These are phyloP conservation scores for Chloris gayana DNA, from an alignment of 176 grass and related monocot genomes.

Conservation along the genomic window DNA sequence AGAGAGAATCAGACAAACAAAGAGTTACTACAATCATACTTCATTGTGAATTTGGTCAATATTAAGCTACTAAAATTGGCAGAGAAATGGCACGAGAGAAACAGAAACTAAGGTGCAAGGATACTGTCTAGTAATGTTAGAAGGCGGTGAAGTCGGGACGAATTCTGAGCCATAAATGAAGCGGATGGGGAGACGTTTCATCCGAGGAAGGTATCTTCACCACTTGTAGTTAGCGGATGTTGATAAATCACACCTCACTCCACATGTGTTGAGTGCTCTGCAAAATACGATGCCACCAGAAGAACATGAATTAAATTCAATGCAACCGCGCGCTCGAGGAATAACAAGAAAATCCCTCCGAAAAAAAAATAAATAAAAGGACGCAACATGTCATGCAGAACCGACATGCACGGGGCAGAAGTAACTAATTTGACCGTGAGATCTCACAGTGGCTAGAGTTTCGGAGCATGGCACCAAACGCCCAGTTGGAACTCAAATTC, in stretches of 20 bases:
- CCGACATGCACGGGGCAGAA: conserved; percentile 15
- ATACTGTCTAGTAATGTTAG: conserved; percentile 99
- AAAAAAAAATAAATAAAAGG: neutral
- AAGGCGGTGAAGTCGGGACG: conserved; percentile 91
- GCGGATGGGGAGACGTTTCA: conserved; percentile 43
- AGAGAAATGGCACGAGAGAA: neutral
- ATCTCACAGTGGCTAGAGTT: neutral
- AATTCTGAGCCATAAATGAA: conserved; percentile 79
- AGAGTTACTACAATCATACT: neutral
- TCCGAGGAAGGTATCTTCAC: conserved; percentile 38
- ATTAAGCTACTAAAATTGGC: neutral
- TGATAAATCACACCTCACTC: conserved; percentile 8
- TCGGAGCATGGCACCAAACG: neutral
- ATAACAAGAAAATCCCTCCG: neutral
- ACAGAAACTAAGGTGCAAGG: conserved; percentile 7
- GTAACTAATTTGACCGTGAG: neutral
- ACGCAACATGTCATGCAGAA: neutral
- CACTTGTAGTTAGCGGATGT: neutral
- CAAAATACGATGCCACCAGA: neutral
- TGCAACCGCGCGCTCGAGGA: neutral
- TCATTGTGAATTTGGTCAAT: neutral
- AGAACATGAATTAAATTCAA: neutral
- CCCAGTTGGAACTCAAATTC: neutral
- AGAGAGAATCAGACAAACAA: neutral
- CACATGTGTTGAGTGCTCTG: neutral